These are phyloP conservation scores for Asclepias syriaca DNA, from an alignment of 257 asterid species.

Conservation along the genomic window DNA sequence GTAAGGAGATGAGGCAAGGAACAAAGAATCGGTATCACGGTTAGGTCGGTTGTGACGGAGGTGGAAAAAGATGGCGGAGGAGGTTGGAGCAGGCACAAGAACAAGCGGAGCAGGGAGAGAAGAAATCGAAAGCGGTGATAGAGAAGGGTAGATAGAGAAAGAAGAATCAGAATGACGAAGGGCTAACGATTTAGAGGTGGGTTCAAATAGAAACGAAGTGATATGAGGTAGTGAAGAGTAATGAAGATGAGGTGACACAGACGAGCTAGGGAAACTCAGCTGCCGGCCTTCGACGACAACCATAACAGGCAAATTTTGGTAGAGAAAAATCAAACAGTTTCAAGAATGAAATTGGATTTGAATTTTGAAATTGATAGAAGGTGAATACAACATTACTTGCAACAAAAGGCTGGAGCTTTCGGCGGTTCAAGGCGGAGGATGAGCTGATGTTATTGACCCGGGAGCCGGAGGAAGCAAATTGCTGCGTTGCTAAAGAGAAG, in stretches of 20 bases:
- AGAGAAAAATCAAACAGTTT: not conserved
- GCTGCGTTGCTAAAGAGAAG: not conserved
- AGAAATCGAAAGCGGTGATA: conserved; percentile 24
- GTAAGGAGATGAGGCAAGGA: conserved; percentile 50
- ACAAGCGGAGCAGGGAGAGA: conserved; percentile 33
- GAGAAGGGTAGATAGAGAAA: conserved; percentile 55
- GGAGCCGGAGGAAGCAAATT: not conserved
- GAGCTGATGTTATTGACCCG: not conserved
- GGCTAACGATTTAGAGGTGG: conserved; percentile 50
- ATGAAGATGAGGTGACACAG: conserved; percentile 18
- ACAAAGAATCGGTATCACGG: conserved; percentile 33
- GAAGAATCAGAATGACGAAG: conserved; percentile 70
- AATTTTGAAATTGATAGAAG: not conserved
- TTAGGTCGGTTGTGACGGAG: conserved; percentile 42
- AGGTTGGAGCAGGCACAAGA: conserved; percentile 29
- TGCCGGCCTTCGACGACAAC: conserved; percentile 43
- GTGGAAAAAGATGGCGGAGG: conserved; percentile 47
- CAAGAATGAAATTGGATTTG: not conserved
- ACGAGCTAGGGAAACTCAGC: conserved; percentile 46
- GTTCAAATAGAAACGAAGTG: conserved; percentile 52
- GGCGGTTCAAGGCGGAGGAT: not conserved
- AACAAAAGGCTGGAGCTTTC: not conserved
- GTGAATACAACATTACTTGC: not conserved
- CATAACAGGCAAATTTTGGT: conserved; percentile 17
- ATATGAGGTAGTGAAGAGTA: conserved; percentile 37